Evolutionary conservation across 2,329 filamentous ascomycete genomes (phyloP).

Genomic region (Nothophaeocryptopus gaeumannii): DNA sequence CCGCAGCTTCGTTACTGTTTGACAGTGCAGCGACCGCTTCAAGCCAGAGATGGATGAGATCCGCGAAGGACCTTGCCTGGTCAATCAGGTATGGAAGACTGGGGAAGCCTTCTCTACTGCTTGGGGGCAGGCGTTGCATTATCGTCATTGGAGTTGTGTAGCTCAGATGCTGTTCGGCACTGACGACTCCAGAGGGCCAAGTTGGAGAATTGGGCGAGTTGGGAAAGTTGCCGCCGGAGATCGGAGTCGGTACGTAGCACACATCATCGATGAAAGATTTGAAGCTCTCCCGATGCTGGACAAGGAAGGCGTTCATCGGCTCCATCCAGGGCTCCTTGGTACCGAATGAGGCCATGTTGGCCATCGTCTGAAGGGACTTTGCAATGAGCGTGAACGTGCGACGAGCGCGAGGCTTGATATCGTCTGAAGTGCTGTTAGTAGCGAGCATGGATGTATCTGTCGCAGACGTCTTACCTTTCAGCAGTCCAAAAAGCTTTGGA

Average conservation of each 20-base stretch:
- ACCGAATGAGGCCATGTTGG: constrained; percentile 86
- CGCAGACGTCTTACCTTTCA: constrained; percentile 56
- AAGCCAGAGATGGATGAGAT: constrained; percentile 77
- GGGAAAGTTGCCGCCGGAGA: constrained; percentile 47
- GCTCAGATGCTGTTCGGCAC: constrained; percentile 34
- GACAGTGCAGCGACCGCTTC: constrained; percentile 46
- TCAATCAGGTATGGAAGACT: constrained; percentile 92
- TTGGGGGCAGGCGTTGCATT: constrained; percentile 72
- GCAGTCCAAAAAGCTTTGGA: constrained; percentile 84
- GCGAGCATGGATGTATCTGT: neutral
- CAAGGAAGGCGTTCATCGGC: constrained; percentile 89
- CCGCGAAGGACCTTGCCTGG: constrained; percentile 78
- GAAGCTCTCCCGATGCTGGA: constrained; percentile 71
- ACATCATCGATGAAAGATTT: constrained; percentile 84
- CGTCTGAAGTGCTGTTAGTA: constrained; percentile 54
- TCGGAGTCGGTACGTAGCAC: constrained; percentile 75
- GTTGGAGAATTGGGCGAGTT: constrained; percentile 25
- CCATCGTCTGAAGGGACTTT: constrained; percentile 85
- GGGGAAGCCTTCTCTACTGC: constrained; percentile 85
- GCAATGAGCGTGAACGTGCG: constrained; percentile 88
- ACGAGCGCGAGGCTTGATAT: constrained; percentile 77
- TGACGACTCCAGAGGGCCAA: constrained; percentile 28
- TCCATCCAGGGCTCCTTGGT: constrained; percentile 99
- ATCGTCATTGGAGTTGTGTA: constrained; percentile 94
- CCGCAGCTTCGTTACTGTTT: constrained; percentile 16